These are phyloP conservation scores for Fraxinus anomala DNA, from an alignment of 257 asterid genomes.

Conservation along the genomic window DNA sequence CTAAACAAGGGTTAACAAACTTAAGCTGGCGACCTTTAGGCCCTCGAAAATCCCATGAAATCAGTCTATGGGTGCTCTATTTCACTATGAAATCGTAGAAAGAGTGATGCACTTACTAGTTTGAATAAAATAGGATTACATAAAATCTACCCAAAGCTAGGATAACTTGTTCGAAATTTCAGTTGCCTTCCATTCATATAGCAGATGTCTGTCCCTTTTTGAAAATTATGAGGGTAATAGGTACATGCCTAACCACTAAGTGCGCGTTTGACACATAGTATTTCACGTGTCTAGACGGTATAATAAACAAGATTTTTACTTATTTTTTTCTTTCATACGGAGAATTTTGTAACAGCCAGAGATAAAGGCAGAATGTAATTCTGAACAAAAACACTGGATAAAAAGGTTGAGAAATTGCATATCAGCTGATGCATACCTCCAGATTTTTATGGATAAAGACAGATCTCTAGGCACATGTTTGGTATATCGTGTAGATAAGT, in stretches of 20 bases:
- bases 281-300: too few species aligned
- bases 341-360: background rate
- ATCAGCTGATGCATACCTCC: constrained; percentile 33
- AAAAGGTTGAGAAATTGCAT: background rate
- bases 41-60: too few species aligned
- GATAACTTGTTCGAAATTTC: background rate
- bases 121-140: too few species aligned
- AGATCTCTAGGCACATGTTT: too few species aligned
- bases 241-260: too few species aligned
- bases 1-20: background rate
- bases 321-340: background rate
- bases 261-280: background rate
- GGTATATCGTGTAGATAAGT: too few species aligned
- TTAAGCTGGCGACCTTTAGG: background rate
- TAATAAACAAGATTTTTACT: background rate
- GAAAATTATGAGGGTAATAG: background rate
- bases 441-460: constrained; percentile 13
- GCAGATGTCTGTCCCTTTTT: background rate
- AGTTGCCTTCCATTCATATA: background rate
- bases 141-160: too few species aligned
- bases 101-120: too few species aligned
- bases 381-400: background rate
- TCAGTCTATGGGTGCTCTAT: too few species aligned
- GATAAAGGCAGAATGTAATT: background rate
- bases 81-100: too few species aligned